Conservation (phyloP, 371 early-diverging fungal species). For the Mucor ambiguus region DNA sequence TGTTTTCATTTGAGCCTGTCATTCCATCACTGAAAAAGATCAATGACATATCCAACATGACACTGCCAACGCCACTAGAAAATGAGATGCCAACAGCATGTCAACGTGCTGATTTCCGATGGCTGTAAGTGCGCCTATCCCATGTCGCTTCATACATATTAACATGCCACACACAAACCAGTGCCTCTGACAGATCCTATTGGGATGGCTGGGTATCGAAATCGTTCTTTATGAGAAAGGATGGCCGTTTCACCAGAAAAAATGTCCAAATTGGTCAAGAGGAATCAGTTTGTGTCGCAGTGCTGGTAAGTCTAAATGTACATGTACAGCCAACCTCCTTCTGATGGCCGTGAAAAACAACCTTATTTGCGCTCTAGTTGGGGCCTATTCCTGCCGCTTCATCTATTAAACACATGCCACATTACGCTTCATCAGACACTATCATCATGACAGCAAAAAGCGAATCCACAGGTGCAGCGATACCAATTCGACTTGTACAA, state of each 20-base stretch:
- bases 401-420: slow-evolving; percentile 24
- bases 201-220: slow-evolving; percentile 40
- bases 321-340: background rate
- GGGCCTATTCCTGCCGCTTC: slow-evolving; percentile 45
- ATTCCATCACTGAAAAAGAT: slow-evolving; percentile 1
- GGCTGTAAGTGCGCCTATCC: slow-evolving; percentile 28
- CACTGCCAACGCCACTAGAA: slow-evolving; percentile 9
- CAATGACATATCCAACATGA: background rate
- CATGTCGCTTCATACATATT: background rate
- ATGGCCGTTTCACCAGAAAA: slow-evolving; percentile 27
- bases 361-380: slow-evolving; percentile 23
- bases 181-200: slow-evolving; percentile 26
- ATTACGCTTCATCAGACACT: slow-evolving; percentile 38
- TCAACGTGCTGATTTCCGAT: slow-evolving; percentile 29
- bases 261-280: slow-evolving; percentile 18
- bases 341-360: background rate
- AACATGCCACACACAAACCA: slow-evolving; percentile 6
- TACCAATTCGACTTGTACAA: slow-evolving; percentile 30
- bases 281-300: slow-evolving; percentile 27
- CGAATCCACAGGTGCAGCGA: slow-evolving; percentile 3
- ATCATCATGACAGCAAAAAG: slow-evolving; percentile 35
- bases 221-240: slow-evolving; percentile 28
- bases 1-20: slow-evolving; percentile 9
- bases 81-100: slow-evolving; percentile 16
- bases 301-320: slow-evolving; percentile 21